Base-by-base conservation (phyloP, 306 rosid species). In the Canavalia ensiformis region DNA sequence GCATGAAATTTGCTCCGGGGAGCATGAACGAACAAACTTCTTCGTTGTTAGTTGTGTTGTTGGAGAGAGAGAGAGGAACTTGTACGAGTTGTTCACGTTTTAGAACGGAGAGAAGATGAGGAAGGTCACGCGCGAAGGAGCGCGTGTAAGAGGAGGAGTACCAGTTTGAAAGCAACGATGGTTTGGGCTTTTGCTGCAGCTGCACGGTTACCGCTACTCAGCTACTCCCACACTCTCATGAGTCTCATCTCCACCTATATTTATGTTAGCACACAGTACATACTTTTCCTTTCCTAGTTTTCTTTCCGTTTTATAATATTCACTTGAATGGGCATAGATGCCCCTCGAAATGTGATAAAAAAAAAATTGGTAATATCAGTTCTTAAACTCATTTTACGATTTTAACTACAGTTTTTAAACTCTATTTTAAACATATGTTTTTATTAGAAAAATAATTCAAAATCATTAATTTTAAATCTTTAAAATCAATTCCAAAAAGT, bases 11-110 rank as follows among this genome's bases (percentile, higher is more conserved):
- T 51, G 84, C 80, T 69, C 73, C 2, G 73, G 55, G 52, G 84
- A 85, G 88, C 86, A 73, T 74, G 87, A 89, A 72, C 50, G 39
- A 1, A 52, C 85, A 85, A 77, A 80, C 75, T 73, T 75, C 77
- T 84, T 80, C 85, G 81, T 73, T 49, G 90, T 89, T 85, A 80
- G 92, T 89, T 88, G 74, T 75, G 74, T 73, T 65, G 85, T 74
- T 81, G 70, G 67, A 66, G 77, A 72, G 84, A 82, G 83, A 64
- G 84, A 78, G 77, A 72, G 71, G 72, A 72, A 65, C 81, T 83
- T 81, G 87, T 86, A 70, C 89, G 87, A 83, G 88, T 83, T 64
- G 85, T 73, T 89, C 88, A 68, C 90, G 88, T 83, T 88, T 37
- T 75, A 59, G 81, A 52, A 71, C 2, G 29, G 73, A 52, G 81